These are phyloP conservation scores for Microdochium trichocladiopsis DNA, from an alignment of 2,329 filamentous ascomycete genomes.

Conservation along the genomic window DNA sequence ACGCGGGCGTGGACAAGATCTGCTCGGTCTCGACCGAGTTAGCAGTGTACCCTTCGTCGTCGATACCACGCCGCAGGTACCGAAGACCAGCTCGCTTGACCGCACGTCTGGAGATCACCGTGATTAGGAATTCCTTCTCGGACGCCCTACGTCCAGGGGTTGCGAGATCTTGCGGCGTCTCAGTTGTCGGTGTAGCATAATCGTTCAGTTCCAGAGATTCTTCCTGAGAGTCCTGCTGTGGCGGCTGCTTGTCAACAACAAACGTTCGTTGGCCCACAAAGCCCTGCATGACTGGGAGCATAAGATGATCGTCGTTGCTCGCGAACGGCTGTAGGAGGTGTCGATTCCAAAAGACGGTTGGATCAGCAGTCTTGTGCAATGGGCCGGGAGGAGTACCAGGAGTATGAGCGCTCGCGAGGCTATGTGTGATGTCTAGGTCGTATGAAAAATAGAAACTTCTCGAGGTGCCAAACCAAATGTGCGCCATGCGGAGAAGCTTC, in stretches of 20 bases:
- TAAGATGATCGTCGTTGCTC: slow-evolving; percentile 61
- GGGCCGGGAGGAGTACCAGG: slow-evolving; percentile 43
- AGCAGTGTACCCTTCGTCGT: slow-evolving; percentile 81
- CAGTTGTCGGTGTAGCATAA: slow-evolving; percentile 14
- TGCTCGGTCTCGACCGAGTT: slow-evolving; percentile 96
- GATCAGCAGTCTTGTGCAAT: slow-evolving; percentile 66
- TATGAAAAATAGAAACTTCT: slow-evolving; percentile 94
- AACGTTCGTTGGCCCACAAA: slow-evolving; percentile 87
- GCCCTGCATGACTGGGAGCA: slow-evolving; percentile 83
- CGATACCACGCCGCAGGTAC: slow-evolving; percentile 83
- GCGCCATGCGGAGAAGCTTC: slow-evolving; percentile 76
- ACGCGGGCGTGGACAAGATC: slow-evolving; percentile 67
- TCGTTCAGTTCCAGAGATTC: slow-evolving; percentile 21
- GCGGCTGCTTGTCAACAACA: slow-evolving; percentile 57
- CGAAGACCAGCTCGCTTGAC: slow-evolving; percentile 79
- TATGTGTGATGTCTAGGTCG: slow-evolving; percentile 82
- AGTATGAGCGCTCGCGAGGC: slow-evolving; percentile 34
- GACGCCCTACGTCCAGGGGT: slow-evolving; percentile 22
- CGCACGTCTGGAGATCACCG: slow-evolving; percentile 83
- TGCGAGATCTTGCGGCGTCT: slow-evolving; percentile 8
- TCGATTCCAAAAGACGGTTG: slow-evolving; percentile 86
- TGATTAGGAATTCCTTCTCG: slow-evolving; percentile 66
- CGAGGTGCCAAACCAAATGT: slow-evolving; percentile 75
- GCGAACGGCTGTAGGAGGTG: slow-evolving; percentile 64
- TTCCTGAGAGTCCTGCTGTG: slow-evolving; percentile 39